Evolutionary conservation across 192 early-diverging fungal genomes (phyloP), one percentile per base, ranked within the genome.

Genomic region (Coemansia umbellata): DNA sequence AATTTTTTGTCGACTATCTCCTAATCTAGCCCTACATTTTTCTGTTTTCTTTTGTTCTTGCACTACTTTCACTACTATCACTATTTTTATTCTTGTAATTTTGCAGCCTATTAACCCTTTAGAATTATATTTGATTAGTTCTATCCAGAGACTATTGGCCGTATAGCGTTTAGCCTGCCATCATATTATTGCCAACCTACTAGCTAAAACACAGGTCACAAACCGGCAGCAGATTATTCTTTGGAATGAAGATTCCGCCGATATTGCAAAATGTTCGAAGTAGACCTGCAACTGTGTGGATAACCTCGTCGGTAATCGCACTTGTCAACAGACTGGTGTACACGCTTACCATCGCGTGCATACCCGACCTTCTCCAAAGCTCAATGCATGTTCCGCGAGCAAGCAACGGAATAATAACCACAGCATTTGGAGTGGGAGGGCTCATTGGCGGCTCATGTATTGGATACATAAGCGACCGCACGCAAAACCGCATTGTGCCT

Each of bases 301-400:
- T 37, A 9, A 49, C 58, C 36, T 68, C 72, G 1, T 64, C 72
- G 8, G 9, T 53, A 11, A 65, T 63, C 15, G 72, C 66, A 3
- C 58, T 75, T 21, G 51, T 75, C 18, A 75, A 75, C 53, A 47
- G 72, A 26, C 66, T 75, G 6, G 53, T 75, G 21, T 69, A 75
- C 41, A 75, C 64, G 22, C 58, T 75, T 24, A 69, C 72, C 8
- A 65, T 75, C 10, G 65, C 72, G 19, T 75, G 65, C 18, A 50
- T 75, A 17, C 72, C 72, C 1, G 72, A 75, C 32, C 45, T 75
- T 15, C 54, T 75, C 9, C 66, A 75, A 33, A 42, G 44, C 5
- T 39, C 55, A 3, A 40, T 75, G 50, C 56, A 67, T 0, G 65
- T 64, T 13, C 58, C 72, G 18, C 60, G 66, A 1, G 61, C 66